Conservation (phyloP, 2,329 filamentous ascomycete species). For the Talaromyces sp. region DNA sequence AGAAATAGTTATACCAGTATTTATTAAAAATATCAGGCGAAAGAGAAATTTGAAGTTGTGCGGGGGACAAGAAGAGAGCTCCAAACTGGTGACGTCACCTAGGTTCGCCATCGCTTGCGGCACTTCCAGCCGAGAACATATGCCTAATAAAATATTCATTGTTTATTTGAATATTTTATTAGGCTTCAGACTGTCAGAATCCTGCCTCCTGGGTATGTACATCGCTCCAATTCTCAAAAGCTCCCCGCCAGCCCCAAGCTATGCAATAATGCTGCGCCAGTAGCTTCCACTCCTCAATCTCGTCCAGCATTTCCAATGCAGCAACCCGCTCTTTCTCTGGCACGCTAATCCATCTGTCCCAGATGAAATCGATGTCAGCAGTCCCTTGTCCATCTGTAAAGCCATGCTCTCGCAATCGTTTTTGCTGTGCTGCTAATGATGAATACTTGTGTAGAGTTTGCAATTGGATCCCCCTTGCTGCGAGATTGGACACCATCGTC, state of each 20-base stretch:
- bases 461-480: constrained; percentile 73
- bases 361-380: constrained; percentile 64
- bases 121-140: neutral
- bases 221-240: neutral
- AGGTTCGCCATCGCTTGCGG: neutral
- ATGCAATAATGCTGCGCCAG: constrained; percentile 86
- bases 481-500: constrained; percentile 89
- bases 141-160: too few species aligned
- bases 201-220: neutral
- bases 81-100: neutral
- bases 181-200: neutral
- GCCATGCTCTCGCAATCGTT: constrained; percentile 62
- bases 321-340: constrained; percentile 77
- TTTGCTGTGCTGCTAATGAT: constrained; percentile 62
- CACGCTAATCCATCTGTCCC: constrained; percentile 66
- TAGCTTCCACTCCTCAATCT: constrained; percentile 90
- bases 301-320: constrained; percentile 79
- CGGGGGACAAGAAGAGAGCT: neutral
- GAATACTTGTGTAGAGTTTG: constrained; percentile 74
- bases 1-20: neutral
- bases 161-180: neutral
- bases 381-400: constrained; percentile 56
- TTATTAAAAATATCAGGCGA: neutral
- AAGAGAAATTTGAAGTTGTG: neutral
- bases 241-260: constrained; percentile 71